phyloP scores from a whole-genome alignment of 2,329 filamentous ascomycete genomes.

The Calonectria multiphialidica region DNA sequence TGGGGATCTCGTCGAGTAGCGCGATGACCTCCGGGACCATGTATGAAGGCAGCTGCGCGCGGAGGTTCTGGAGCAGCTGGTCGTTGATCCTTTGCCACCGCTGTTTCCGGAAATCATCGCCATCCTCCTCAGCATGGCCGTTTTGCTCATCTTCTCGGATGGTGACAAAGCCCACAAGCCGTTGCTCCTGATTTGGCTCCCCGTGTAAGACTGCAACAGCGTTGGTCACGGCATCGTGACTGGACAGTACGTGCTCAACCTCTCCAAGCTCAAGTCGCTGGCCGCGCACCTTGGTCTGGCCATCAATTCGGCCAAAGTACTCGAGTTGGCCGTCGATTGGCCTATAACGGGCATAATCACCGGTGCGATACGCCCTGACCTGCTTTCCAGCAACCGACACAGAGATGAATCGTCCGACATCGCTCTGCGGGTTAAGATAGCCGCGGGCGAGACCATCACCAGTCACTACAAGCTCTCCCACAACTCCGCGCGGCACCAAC shows the following conservation, averaged over 20 bases:
- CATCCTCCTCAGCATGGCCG: not conserved
- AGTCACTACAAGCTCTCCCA: not conserved
- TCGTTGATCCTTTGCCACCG: not conserved
- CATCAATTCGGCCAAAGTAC: conserved; percentile 41
- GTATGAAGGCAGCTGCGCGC: conserved; percentile 27
- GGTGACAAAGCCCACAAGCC: not conserved
- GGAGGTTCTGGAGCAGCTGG: not conserved
- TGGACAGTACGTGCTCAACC: conserved; percentile 8
- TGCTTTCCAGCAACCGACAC: not conserved
- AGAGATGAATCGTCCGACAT: conserved; percentile 45
- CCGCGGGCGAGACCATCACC: not conserved
- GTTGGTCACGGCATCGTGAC: not conserved
- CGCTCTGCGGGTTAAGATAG: conserved; percentile 33
- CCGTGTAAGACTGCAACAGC: not conserved
- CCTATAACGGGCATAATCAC: conserved; percentile 58
- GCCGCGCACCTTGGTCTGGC: conserved; percentile 28
- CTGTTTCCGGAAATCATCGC: not conserved
- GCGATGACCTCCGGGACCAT: conserved; percentile 36
- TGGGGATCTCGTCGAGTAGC: conserved; percentile 22
- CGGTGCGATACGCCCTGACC: conserved; percentile 56
- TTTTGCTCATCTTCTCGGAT: not conserved
- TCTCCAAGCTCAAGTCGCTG: conserved; percentile 26
- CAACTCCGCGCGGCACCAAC: not conserved
- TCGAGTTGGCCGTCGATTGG: conserved; percentile 52
- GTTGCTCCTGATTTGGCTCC: not conserved